Evolutionary conservation across 2,329 filamentous ascomycete species (phyloP).

Genomic region (Exophiala sp.): DNA sequence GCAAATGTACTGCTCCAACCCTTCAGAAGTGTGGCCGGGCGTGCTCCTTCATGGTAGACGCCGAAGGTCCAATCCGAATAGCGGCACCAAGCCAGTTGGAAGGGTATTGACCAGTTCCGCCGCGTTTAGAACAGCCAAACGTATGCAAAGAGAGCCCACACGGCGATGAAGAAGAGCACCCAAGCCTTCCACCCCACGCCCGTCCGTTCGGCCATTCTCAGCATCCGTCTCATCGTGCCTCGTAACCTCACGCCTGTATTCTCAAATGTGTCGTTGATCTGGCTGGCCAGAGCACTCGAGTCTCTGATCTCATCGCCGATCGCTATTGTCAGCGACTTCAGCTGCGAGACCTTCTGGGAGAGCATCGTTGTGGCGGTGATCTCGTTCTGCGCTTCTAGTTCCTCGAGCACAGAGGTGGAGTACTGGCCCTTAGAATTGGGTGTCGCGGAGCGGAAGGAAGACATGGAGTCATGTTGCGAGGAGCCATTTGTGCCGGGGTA

Average conservation of each 20-base stretch:
- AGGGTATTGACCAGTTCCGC: not conserved
- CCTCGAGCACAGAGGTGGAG: slow-evolving; percentile 81
- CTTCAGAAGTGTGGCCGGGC: not conserved
- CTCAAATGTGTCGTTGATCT: slow-evolving; percentile 95
- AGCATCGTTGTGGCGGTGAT: slow-evolving; percentile 53
- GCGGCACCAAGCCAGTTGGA: not conserved
- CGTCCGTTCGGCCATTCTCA: slow-evolving; percentile 87
- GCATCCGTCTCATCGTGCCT: slow-evolving; percentile 95
- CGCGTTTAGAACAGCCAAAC: slow-evolving; percentile 73
- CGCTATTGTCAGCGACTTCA: slow-evolving; percentile 69
- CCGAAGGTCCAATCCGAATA: too few species aligned
- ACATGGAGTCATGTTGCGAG: slow-evolving; percentile 6
- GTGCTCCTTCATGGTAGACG: not conserved
- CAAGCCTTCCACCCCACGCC: slow-evolving; percentile 97
- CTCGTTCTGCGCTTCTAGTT: slow-evolving; percentile 93
- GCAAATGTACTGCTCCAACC: too few species aligned
- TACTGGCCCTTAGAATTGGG: slow-evolving; percentile 67
- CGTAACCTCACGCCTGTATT: slow-evolving; percentile 70
- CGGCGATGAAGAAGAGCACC: slow-evolving; percentile 79
- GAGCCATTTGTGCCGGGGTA: slow-evolving; percentile 13
- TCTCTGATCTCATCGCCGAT: slow-evolving; percentile 96
- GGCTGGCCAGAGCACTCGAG: slow-evolving; percentile 78
- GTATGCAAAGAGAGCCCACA: slow-evolving; percentile 78
- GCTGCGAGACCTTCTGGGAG: slow-evolving; percentile 27
- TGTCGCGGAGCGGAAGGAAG: slow-evolving; percentile 21